Percentiles rank a stretch among this genome's conserved stretches.
Conservation (phyloP, 1,284 basidiomycete species). For the Ganoderma sinense region DNA sequence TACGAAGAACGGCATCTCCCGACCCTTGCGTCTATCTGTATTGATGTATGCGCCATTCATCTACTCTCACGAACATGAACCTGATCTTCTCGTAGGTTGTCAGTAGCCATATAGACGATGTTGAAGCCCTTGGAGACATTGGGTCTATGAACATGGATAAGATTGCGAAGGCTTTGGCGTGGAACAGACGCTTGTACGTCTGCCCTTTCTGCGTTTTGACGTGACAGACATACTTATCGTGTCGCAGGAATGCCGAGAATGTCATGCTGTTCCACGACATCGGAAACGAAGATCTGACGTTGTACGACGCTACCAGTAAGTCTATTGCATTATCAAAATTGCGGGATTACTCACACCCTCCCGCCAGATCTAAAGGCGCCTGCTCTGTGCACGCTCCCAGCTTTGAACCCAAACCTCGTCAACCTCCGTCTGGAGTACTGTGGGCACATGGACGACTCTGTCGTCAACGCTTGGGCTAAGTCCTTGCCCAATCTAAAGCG, state of each 20-base stretch:
- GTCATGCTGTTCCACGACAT: constrained; percentile 86
- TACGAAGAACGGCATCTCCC: constrained; percentile 79
- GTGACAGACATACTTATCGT: neutral
- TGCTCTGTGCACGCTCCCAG: constrained; percentile 73
- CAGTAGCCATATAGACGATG: constrained; percentile 86
- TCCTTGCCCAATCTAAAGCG: constrained; percentile 73
- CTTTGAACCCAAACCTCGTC: constrained; percentile 84
- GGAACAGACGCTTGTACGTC: constrained; percentile 84
- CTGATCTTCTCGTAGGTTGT: constrained; percentile 64
- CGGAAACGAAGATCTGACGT: constrained; percentile 69
- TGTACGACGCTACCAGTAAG: constrained; percentile 94
- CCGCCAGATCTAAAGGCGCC: constrained; percentile 65
- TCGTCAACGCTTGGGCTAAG: constrained; percentile 70
- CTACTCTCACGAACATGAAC: too few relatives aligned
- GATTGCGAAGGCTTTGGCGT: constrained; percentile 86
- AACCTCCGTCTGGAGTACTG: constrained; percentile 86
- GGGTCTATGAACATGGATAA: constrained; percentile 83
- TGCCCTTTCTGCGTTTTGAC: constrained; percentile 8
- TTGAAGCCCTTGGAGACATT: constrained; percentile 91
- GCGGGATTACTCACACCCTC: neutral
- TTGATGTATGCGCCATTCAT: constrained; percentile 58
- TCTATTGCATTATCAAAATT: constrained; percentile 15
- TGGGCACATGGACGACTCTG: constrained; percentile 81
- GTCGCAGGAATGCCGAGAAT: constrained; percentile 73
- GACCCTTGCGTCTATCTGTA: constrained; percentile 79